Evolutionary conservation across 805 yeast species (phyloP).

Genomic region (Candida orba): DNA sequence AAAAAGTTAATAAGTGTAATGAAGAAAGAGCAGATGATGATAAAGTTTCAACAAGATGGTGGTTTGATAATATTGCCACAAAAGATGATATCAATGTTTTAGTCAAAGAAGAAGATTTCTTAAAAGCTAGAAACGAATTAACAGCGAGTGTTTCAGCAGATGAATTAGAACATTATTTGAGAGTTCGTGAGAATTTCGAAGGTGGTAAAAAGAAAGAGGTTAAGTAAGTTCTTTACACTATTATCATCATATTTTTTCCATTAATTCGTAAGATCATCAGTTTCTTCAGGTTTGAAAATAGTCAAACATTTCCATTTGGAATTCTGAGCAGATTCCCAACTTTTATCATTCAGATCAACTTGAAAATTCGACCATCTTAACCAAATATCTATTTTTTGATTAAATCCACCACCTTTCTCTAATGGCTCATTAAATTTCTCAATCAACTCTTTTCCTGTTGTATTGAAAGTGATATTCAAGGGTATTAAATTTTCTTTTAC

Average conservation of each 20-base stretch:
- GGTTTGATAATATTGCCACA: slow-evolving; percentile 82
- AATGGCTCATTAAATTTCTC: slow-evolving; percentile 31
- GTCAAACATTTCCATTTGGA: slow-evolving; percentile 26
- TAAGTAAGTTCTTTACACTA: too few species aligned
- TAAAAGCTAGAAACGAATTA: slow-evolving; percentile 63
- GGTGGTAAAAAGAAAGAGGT: slow-evolving; percentile 34
- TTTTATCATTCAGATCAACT: slow-evolving; percentile 28
- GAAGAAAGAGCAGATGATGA: slow-evolving; percentile 29
- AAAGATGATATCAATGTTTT: slow-evolving; percentile 58
- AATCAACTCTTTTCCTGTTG: slow-evolving; percentile 27
- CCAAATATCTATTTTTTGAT: slow-evolving; percentile 31
- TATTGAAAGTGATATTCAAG: slow-evolving; percentile 9
- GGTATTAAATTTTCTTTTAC: slow-evolving; percentile 15
- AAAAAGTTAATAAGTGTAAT: slow-evolving; percentile 50
- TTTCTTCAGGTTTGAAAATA: background rate
- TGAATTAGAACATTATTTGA: slow-evolving; percentile 74
- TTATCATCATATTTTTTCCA: too few species aligned
- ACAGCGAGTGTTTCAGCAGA: slow-evolving; percentile 83
- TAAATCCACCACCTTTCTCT: slow-evolving; percentile 35
- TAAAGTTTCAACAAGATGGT: slow-evolving; percentile 61
- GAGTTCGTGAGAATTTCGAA: slow-evolving; percentile 77
- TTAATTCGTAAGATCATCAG: too few species aligned
- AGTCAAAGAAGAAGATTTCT: slow-evolving; percentile 68
- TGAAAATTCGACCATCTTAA: slow-evolving; percentile 31
- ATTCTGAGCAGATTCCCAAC: slow-evolving; percentile 29